phyloP scores from a whole-genome alignment of 78 protist species.

The Speleostelium caveatum region DNA sequence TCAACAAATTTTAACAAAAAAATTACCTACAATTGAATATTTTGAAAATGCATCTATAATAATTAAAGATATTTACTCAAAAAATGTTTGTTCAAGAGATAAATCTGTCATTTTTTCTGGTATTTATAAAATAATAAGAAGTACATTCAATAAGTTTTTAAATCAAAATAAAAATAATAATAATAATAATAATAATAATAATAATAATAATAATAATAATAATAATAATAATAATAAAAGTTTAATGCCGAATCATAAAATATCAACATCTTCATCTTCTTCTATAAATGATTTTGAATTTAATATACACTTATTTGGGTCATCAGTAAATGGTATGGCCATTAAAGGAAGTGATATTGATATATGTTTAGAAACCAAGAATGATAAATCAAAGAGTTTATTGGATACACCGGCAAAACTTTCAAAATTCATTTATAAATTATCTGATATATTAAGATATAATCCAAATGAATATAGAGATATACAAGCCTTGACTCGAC shows the following conservation, averaged over 20 bases:
- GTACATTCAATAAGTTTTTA: neutral
- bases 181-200: conserved; percentile 10
- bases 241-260: too few species aligned
- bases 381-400: neutral
- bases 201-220: neutral
- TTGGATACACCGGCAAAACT: neutral
- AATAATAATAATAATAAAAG: neutral
- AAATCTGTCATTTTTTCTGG: neutral
- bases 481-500: neutral
- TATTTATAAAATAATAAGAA: neutral
- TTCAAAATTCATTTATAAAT: neutral
- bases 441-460: neutral
- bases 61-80: neutral
- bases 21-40: neutral
- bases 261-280: too few species aligned
- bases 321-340: neutral
- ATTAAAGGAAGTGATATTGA: conserved; percentile 1
- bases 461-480: neutral
- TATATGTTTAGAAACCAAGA: neutral
- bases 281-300: neutral
- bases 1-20: too few species aligned
- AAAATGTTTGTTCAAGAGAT: neutral
- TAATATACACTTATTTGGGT: neutral
- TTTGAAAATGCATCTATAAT: neutral
- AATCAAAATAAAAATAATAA: neutral